phyloP scores from a whole-genome alignment of 2,329 filamentous ascomycete genomes.

The Aureobasidium sp. region DNA sequence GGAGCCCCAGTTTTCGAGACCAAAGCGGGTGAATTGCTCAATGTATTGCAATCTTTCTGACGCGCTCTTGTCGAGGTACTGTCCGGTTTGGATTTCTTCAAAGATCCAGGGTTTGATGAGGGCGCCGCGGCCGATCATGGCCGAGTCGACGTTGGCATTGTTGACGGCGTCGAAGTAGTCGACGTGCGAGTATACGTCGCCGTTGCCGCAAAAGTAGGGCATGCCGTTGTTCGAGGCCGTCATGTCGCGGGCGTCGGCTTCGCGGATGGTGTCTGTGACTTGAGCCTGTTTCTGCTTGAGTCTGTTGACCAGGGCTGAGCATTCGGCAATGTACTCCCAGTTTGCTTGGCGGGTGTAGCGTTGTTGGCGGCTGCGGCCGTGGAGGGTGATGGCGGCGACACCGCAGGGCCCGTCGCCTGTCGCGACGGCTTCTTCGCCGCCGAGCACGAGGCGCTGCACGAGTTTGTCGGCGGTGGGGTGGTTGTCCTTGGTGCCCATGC shows the following conservation, averaged over 20 bases:
- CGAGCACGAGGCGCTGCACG: conserved; percentile 75
- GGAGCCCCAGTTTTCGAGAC: conserved; percentile 89
- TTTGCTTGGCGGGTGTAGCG: conserved; percentile 89
- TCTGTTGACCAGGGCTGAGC: conserved; percentile 72
- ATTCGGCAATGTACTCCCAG: conserved; percentile 91
- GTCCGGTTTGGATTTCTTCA: conserved; percentile 84
- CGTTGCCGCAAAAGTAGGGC: conserved; percentile 91
- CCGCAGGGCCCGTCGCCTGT: conserved; percentile 65
- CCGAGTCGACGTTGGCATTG: conserved; percentile 75
- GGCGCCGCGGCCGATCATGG: conserved; percentile 95
- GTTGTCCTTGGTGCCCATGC: conserved; percentile 78
- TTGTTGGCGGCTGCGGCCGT: conserved; percentile 89
- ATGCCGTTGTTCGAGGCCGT: conserved; percentile 59
- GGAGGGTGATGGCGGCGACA: conserved; percentile 89
- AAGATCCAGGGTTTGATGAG: conserved; percentile 98
- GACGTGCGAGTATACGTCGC: conserved; percentile 87
- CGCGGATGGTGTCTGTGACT: conserved; percentile 67
- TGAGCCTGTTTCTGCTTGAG: conserved; percentile 64
- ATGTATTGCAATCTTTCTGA: conserved; percentile 77
- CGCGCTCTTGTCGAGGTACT: conserved; percentile 93
- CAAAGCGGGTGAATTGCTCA: conserved; percentile 84
- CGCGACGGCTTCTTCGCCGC: conserved; percentile 63
- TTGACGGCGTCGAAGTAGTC: conserved; percentile 77
- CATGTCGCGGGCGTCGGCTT: conserved; percentile 68
- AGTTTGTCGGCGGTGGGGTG: conserved; percentile 73